These are phyloP conservation scores for Leptographium wingfieldii DNA, from an alignment of 2,329 filamentous ascomycete genomes.

Conservation along the genomic window DNA sequence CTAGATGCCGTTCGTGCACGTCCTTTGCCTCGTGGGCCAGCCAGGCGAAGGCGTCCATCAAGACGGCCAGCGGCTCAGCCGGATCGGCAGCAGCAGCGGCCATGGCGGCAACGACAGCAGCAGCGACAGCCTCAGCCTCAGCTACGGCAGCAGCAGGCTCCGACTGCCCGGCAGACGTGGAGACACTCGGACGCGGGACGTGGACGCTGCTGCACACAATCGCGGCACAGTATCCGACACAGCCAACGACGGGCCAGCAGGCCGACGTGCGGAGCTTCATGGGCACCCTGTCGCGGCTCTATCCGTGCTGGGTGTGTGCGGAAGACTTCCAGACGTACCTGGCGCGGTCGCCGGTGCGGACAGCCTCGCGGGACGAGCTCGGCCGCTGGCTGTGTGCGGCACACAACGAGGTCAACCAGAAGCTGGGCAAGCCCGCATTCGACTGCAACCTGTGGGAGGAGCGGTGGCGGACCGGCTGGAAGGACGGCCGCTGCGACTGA, in stretches of 20 bases:
- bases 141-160: conserved; percentile 24
- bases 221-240: conserved; percentile 69
- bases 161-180: conserved; percentile 86
- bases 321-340: conserved; percentile 84
- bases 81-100: conserved; percentile 17
- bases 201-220: conserved; percentile 94
- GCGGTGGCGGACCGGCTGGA: conserved; percentile 86
- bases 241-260: conserved; percentile 57
- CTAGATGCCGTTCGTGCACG: conserved; percentile 59
- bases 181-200: conserved; percentile 69
- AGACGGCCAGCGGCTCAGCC: conserved; percentile 17
- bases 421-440: conserved; percentile 82
- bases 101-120: conserved; percentile 16
- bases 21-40: conserved; percentile 52
- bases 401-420: conserved; percentile 78
- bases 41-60: conserved; percentile 31
- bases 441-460: conserved; percentile 88
- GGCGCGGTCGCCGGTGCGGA: conserved; percentile 51
- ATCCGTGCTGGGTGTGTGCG: conserved; percentile 93
- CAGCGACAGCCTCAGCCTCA: conserved; percentile 16
- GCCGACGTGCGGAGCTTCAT: conserved; percentile 68
- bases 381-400: conserved; percentile 74
- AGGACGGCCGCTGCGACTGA: conserved; percentile 50
- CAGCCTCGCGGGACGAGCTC: conserved; percentile 53
- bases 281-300: conserved; percentile 67